Evolutionary conservation across 768 basidiomycete species (phyloP), one percentile per base, ranked within the genome.

Genomic region (Lyophyllum atratum): DNA sequence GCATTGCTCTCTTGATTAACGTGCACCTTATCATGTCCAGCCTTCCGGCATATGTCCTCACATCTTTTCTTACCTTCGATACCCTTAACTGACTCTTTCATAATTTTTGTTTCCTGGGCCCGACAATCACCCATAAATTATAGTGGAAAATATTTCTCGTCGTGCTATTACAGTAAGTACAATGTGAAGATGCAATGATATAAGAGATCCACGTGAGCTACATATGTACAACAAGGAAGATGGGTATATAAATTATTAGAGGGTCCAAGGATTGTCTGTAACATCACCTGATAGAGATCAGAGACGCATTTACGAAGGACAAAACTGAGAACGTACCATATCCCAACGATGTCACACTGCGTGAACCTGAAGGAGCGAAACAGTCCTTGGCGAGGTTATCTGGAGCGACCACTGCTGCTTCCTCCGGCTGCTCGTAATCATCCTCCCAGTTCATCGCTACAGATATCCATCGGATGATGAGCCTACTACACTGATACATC

Each of bases 21-120:
- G 59, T 55, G 47, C 58, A 58, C 28, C 43, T 52, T 62, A 49
- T 64, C 64, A 57, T 59, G 58, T 66, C 60, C 58, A 59, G 55
- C 59, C 63, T 43, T 62, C 52, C 56, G 54, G 67, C 66, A 61
- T 68, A 74, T 59, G 66, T 72, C 72, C 47, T 49, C 43, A 56
- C 72, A 73, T 59, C 48, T 59, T 68, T 65, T 56, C 59, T 65
- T 58, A 51, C 68, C 67, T 70, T 68, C 66, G 68, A 69, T 74
- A 68, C 70, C 73, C 64, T 64, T 63, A 67, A 64, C 62, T 58
- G 55, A 63, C 54, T 42, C 49, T 64, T 53, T 42, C 61, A 19
- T 68, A 68, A 68, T 66, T 34, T 46, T 57, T 58, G 47, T 28
- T 49, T 45, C 49, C 22, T 50, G 57, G 33, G 56, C 48, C 43